A percentile compares a stretch with the other conserved stretches of the same genome.
phyloP scores from a whole-genome alignment of 805 yeast genomes.

The baker's yeast (Saccharomyces cerevisiae) region DNA sequence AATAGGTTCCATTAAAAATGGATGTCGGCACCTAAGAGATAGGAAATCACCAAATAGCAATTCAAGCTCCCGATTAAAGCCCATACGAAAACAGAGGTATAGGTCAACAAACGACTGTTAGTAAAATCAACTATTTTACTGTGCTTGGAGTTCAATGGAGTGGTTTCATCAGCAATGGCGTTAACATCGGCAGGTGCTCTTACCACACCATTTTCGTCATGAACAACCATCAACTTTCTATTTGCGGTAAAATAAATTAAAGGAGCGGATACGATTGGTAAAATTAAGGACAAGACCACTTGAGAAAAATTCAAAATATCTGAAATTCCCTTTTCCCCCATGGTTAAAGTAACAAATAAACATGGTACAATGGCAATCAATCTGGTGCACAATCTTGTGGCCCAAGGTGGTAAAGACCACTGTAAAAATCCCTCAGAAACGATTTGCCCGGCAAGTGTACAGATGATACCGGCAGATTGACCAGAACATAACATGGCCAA shows the following conservation, averaged over 20 bases:
- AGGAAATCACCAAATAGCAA: conserved; percentile 52
- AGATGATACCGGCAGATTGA: conserved; percentile 91
- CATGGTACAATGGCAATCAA: conserved; percentile 83
- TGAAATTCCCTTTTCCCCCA: conserved; percentile 78
- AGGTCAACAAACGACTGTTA: conserved; percentile 49
- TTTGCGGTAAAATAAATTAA: conserved; percentile 72
- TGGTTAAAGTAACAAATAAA: conserved; percentile 55
- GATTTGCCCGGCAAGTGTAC: conserved; percentile 90
- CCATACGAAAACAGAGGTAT: conserved; percentile 57
- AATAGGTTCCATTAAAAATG: conserved; percentile 31
- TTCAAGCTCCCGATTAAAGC: conserved; percentile 62
- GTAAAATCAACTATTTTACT: conserved; percentile 52
- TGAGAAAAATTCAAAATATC: conserved; percentile 71
- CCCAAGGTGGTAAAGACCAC: conserved; percentile 77
- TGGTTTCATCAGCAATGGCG: conserved; percentile 19
- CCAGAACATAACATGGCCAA: conserved; percentile 83
- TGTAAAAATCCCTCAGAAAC: conserved; percentile 82
- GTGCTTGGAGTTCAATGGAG: conserved; percentile 18
- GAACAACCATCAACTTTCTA: conserved; percentile 55
- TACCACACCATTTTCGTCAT: conserved; percentile 32
- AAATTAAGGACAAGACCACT: conserved; percentile 68
- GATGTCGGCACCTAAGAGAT: conserved; percentile 43
- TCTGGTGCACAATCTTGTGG: conserved; percentile 71
- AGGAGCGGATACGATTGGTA: conserved; percentile 87
- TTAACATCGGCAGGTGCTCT: conserved; percentile 4